Conservation (phyloP, 1,284 basidiomycete species). For the Ustilago bromivora region DNA sequence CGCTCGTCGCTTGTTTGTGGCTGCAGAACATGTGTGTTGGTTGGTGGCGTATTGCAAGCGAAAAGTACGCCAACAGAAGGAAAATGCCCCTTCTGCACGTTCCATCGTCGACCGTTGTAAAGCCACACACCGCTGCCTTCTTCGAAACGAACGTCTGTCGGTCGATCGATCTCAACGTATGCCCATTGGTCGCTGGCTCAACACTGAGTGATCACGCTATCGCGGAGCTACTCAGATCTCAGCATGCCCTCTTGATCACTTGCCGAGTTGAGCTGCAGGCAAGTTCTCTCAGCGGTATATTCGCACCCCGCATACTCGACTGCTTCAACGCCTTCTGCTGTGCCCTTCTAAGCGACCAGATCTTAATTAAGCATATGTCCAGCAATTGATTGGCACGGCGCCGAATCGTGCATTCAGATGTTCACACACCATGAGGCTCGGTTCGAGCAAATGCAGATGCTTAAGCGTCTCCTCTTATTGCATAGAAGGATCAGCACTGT, state of each 20-base stretch:
- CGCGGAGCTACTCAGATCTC: neutral
- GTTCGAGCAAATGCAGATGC: constrained; percentile 1
- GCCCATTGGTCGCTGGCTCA: neutral
- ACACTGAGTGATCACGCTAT: neutral
- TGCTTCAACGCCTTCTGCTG: neutral
- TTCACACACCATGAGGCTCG: constrained; percentile 10
- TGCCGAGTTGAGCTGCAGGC: neutral
- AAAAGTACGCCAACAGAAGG: neutral
- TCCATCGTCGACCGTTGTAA: neutral
- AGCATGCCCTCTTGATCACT: neutral
- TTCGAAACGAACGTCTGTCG: neutral
- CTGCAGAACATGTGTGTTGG: neutral
- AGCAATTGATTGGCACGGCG: neutral
- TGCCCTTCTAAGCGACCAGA: neutral
- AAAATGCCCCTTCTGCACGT: neutral
- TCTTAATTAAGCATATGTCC: neutral
- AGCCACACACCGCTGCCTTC: neutral
- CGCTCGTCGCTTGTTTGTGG: neutral
- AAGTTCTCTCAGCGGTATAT: neutral
- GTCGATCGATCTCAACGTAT: neutral
- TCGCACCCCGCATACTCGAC: neutral
- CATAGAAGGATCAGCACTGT: neutral
- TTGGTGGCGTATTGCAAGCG: constrained; percentile 9
- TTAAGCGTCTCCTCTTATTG: neutral
- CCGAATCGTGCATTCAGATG: constrained; percentile 1